phyloP scores from a whole-genome alignment of 352 stramenopile genomes.

The Pythium vanterpoolii region DNA sequence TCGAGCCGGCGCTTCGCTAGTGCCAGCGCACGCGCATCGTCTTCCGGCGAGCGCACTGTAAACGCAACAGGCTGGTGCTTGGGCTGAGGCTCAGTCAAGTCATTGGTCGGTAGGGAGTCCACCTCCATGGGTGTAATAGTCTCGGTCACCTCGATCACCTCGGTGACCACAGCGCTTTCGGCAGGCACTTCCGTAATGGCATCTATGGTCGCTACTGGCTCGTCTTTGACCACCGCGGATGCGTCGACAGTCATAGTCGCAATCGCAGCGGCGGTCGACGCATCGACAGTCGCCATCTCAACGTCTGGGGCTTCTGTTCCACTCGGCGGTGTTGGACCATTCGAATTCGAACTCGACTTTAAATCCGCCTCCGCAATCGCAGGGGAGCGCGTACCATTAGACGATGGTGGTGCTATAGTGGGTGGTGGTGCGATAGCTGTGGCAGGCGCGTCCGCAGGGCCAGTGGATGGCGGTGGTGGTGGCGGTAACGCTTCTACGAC shows the following conservation, averaged over 20 bases:
- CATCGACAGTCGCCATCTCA: constrained; percentile 7
- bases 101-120: not conserved
- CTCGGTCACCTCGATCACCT: not conserved
- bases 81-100: not conserved
- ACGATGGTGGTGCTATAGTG: not conserved
- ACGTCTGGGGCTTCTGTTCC: constrained; percentile 6
- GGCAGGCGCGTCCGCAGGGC: not conserved
- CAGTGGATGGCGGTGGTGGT: not conserved
- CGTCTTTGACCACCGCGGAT: not conserved
- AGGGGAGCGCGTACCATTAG: not conserved
- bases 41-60: constrained; percentile 5
- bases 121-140: constrained; percentile 15
- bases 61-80: not conserved
- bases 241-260: not conserved
- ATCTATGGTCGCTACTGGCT: not conserved
- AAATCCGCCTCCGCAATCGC: not conserved
- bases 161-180: not conserved
- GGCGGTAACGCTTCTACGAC: constrained; percentile 4
- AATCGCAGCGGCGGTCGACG: not conserved
- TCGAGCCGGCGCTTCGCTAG: constrained; percentile 28
- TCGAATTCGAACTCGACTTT: not conserved
- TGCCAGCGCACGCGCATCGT: constrained; percentile 20
- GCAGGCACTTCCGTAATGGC: not conserved
- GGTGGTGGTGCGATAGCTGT: not conserved
- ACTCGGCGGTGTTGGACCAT: not conserved